These are phyloP conservation scores for Teunomyces pallodes DNA, from an alignment of 805 yeast species.

Conservation along the genomic window DNA sequence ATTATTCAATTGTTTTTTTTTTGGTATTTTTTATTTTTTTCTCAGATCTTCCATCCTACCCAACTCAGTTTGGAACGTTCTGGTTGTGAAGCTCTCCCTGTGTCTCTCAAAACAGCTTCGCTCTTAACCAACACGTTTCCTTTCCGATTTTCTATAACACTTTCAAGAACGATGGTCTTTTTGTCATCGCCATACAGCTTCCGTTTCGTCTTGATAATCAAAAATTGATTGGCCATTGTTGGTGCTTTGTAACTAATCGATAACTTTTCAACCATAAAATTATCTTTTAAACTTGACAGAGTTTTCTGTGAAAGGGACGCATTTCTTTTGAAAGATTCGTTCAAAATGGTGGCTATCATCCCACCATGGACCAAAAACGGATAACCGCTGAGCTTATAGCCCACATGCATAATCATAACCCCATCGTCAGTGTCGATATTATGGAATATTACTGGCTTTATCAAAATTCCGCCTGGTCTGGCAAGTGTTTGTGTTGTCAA, in stretches of 20 bases:
- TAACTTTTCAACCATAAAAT: conserved; percentile 42
- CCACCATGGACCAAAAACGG: conserved; percentile 92
- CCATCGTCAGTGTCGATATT: conserved; percentile 56
- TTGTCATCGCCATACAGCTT: conserved; percentile 29
- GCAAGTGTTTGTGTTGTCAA: conserved; percentile 48
- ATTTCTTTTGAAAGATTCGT: conserved; percentile 66
- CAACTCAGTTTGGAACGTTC: neutral
- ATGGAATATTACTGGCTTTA: conserved; percentile 68
- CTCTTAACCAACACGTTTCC: conserved; percentile 61
- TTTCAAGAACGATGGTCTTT: conserved; percentile 42
- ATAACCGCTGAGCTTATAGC: conserved; percentile 77
- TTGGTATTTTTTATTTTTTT: neutral
- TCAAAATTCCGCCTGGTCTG: conserved; percentile 76
- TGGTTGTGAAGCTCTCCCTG: conserved; percentile 24
- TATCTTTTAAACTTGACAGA: conserved; percentile 36
- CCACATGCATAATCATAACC: conserved; percentile 70
- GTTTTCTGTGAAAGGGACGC: conserved; percentile 39
- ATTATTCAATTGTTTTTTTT: too few relatives aligned
- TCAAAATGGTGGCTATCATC: conserved; percentile 72
- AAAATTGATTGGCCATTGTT: conserved; percentile 73
- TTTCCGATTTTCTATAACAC: conserved; percentile 50
- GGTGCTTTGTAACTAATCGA: conserved; percentile 63
- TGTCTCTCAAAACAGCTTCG: conserved; percentile 44
- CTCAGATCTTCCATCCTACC: neutral
- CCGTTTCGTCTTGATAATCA: conserved; percentile 54